Conservation (phyloP, 768 basidiomycete genomes). For the Candolleomyces aberdarensis region DNA sequence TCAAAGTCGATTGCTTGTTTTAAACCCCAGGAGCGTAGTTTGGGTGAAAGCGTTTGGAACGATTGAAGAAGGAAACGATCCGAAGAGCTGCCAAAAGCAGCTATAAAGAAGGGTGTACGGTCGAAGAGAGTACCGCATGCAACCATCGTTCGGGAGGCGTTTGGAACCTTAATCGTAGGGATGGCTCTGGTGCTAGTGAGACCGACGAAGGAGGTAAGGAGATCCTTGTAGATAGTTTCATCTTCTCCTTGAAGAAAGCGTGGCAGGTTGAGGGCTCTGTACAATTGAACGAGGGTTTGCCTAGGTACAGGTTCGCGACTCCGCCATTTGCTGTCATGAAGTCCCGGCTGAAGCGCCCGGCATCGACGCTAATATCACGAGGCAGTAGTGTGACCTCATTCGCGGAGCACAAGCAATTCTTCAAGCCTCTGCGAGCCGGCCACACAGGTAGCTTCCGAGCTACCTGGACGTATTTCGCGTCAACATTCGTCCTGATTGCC, state of each 20-base stretch:
- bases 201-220: not conserved
- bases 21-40: constrained; percentile 19
- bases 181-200: not conserved
- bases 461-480: not conserved
- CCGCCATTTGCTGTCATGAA: not conserved
- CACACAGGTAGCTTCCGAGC: not conserved
- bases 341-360: not conserved
- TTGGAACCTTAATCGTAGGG: constrained; percentile 28
- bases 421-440: not conserved
- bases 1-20: constrained; percentile 20
- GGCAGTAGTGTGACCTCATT: not conserved
- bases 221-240: constrained; percentile 4
- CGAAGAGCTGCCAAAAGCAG: constrained; percentile 30
- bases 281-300: not conserved
- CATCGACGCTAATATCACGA: not conserved
- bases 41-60: constrained; percentile 25
- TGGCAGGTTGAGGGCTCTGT: not conserved
- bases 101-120: constrained; percentile 31
- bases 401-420: not conserved
- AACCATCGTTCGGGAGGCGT: constrained; percentile 21
- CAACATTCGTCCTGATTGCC: not conserved
- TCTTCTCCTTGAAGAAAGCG: constrained; percentile 15
- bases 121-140: constrained; percentile 29
- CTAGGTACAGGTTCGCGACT: not conserved
- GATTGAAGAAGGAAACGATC: constrained; percentile 26